Percentiles rank a stretch among this genome's conserved stretches.
phyloP scores from a whole-genome alignment of 2,329 filamentous ascomycete species.

The Phaeosphaeria sp. region DNA sequence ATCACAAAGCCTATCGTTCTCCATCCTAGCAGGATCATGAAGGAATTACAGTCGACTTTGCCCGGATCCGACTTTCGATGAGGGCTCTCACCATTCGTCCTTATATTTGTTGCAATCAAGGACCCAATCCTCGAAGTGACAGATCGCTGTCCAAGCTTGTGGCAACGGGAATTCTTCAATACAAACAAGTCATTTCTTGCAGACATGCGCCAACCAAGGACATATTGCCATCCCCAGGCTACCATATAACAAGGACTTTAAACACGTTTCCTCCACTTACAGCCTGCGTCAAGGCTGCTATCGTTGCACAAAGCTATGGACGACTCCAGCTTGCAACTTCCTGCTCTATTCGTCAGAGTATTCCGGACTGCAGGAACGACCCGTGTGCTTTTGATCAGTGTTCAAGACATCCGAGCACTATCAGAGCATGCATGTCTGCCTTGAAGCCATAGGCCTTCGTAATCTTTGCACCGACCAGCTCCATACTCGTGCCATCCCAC shows the following conservation, averaged over 20 bases:
- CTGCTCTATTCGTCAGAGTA: neutral
- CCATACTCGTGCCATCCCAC: neutral
- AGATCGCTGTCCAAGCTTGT: too few species aligned
- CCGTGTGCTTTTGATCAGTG: neutral
- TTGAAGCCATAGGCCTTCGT: neutral
- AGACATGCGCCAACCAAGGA: too few species aligned
- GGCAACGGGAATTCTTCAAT: too few species aligned
- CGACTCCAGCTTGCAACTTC: neutral
- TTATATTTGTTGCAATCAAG: too few species aligned
- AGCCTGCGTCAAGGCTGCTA: neutral
- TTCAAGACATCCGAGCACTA: neutral
- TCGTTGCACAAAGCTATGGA: neutral
- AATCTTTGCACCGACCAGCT: neutral
- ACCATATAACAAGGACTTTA: too few species aligned
- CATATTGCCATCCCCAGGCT: too few species aligned
- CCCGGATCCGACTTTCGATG: neutral
- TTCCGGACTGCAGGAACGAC: neutral
- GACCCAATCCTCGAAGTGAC: too few species aligned
- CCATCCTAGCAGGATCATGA: neutral
- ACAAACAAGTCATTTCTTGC: too few species aligned
- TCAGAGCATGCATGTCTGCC: neutral
- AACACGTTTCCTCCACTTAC: too few species aligned
- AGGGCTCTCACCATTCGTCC: neutral
- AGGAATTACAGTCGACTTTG: neutral
- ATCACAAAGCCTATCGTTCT: conserved; percentile 2